A percentile compares a stretch with the other conserved stretches of the same genome.
phyloP scores from a whole-genome alignment of 495 filamentous ascomycete species.

The Penicillium waksmanii region DNA sequence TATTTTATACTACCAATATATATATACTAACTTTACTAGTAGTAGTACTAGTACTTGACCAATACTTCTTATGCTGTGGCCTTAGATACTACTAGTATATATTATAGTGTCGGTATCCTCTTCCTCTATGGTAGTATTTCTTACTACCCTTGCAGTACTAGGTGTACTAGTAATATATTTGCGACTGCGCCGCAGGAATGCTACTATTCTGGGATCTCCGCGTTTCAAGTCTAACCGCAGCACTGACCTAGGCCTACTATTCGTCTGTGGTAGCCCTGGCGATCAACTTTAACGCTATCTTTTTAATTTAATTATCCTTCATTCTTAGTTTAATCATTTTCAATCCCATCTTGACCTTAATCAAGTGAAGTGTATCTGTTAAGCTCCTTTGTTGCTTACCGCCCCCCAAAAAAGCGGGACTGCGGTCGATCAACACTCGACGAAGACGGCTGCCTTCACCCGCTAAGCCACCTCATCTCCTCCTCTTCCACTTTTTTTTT shows the following conservation, averaged over 20 bases:
- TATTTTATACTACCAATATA: no score
- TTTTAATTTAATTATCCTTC: background rate
- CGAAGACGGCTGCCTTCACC: conserved; percentile 27
- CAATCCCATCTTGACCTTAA: no score
- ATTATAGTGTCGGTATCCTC: no score
- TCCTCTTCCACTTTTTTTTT: conserved; percentile 16
- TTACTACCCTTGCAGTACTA: no score
- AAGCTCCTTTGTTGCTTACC: conserved; percentile 17
- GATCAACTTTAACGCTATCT: background rate
- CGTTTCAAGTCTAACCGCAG: conserved; percentile 12
- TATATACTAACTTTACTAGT: no score
- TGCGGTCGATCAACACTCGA: conserved; percentile 19
- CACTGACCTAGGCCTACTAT: background rate
- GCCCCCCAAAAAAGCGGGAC: conserved; percentile 33
- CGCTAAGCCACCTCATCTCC: conserved; percentile 32
- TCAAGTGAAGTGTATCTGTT: no score
- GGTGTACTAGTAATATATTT: conserved; percentile 16
- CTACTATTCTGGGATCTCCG: conserved; percentile 23
- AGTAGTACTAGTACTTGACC: no score
- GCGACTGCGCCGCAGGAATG: conserved; percentile 17
- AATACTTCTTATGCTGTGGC: no score
- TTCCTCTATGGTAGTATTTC: no score
- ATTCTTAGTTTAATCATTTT: background rate
- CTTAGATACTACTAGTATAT: no score
- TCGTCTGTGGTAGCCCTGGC: background rate